Evolutionary conservation across 108 stramenopile genomes (phyloP).

Genomic region (Schizochytrium sp.): DNA sequence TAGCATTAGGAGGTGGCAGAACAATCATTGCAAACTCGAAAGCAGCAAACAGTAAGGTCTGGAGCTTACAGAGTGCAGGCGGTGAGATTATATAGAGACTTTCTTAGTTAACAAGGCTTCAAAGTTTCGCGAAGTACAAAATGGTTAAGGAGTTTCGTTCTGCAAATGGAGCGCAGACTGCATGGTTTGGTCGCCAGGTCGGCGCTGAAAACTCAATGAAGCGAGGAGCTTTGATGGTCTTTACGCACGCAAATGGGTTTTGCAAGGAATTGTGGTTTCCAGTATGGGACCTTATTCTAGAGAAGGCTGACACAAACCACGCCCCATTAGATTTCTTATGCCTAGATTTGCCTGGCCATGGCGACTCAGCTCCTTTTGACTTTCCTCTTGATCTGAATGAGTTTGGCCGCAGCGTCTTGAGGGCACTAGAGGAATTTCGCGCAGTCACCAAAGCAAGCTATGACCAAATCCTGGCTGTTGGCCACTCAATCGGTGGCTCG

Average conservation of each 20-base stretch:
- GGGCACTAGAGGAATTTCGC: slow-evolving; percentile 26
- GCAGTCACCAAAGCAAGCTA: neutral
- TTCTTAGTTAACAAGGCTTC: too few relatives aligned
- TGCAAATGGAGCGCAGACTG: neutral
- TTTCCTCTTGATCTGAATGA: neutral
- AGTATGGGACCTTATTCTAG: neutral
- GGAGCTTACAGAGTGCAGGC: too few relatives aligned
- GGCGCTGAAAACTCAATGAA: neutral
- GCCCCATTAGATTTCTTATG: neutral
- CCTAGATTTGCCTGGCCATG: slow-evolving; percentile 50
- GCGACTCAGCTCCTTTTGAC: neutral
- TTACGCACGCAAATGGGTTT: slow-evolving; percentile 52
- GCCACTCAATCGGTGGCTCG: slow-evolving; percentile 39
- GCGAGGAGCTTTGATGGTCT: neutral
- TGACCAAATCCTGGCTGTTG: neutral
- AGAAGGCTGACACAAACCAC: neutral
- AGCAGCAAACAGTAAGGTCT: too few relatives aligned
- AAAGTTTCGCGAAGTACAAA: neutral
- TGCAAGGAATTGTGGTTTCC: slow-evolving; percentile 60
- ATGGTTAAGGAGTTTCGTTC: neutral
- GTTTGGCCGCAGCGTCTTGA: slow-evolving; percentile 4
- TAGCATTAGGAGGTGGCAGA: too few relatives aligned
- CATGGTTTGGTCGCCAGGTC: neutral
- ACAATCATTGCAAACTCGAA: too few relatives aligned
- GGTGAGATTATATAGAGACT: too few relatives aligned